Percentiles rank a stretch among this genome's conserved stretches.
Conservation (phyloP, 768 basidiomycete genomes). For the Collybia sordida region DNA sequence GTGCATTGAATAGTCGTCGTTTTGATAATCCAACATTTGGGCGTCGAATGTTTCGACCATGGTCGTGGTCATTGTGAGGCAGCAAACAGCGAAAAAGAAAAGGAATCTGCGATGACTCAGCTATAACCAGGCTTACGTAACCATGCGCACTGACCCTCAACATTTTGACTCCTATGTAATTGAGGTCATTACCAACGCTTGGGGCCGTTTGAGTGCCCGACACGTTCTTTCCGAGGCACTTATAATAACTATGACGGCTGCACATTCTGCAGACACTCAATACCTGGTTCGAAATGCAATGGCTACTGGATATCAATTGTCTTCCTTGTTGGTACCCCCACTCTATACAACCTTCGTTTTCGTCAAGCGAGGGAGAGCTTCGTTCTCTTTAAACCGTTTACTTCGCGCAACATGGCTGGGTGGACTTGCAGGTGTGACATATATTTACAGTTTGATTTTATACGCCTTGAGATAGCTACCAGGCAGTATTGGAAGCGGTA, state of each 20-base stretch:
- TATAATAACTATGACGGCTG: slow-evolving; percentile 10
- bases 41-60: slow-evolving; percentile 59
- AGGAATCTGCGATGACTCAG: neutral
- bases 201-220: too few relatives aligned
- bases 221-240: too few relatives aligned
- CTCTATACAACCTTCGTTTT: slow-evolving; percentile 55
- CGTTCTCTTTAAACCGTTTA: slow-evolving; percentile 58
- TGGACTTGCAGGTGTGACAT: slow-evolving; percentile 51
- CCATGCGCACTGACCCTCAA: slow-evolving; percentile 2
- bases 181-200: neutral
- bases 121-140: slow-evolving; percentile 16
- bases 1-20: slow-evolving; percentile 66
- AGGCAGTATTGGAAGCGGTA: slow-evolving; percentile 55
- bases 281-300: slow-evolving; percentile 65
- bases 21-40: slow-evolving; percentile 61
- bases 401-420: slow-evolving; percentile 76
- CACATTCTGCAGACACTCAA: slow-evolving; percentile 57
- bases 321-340: slow-evolving; percentile 64
- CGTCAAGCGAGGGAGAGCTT: slow-evolving; percentile 50
- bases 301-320: slow-evolving; percentile 65
- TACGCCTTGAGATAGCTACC: neutral
- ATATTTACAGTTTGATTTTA: neutral
- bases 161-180: neutral
- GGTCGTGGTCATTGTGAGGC: slow-evolving; percentile 31
- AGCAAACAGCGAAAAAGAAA: slow-evolving; percentile 8